Base-by-base conservation (phyloP, 768 basidiomycete genomes). In the Stropharia rugosoannulata region DNA sequence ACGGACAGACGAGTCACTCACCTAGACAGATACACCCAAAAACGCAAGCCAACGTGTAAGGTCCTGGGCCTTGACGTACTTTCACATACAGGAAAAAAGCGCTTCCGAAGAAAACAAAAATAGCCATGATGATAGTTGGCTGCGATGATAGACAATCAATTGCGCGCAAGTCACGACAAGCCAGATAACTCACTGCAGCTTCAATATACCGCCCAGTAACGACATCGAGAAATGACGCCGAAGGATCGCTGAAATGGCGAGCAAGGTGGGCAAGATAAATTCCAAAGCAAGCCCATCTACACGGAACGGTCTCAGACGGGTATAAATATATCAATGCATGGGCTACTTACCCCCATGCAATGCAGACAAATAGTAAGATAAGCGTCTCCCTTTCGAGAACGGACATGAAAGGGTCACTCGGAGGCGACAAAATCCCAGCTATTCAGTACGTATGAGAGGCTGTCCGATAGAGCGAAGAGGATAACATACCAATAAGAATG, bases 351-450 rank as follows among this genome's bases (percentile, higher is more conserved):
- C 80, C 87, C 86, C 86, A 90, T 25, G 76, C 74, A 8, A 75
- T 16, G 1, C 72, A 59, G 0, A 78, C 78, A 44, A 84, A 82
- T 0, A 74, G 16, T 5, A 88, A 56, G 36, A 85, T 80, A 5
- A 80, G 71, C 8, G 80, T 42, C 62, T 90, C 87, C 1, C 86
- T 82, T 63, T 90, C 88, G 12, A 88, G 64, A 3, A 86, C 85
- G 4, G 78, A 73, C n/a, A 87, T 70, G 62, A 90, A 88, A 0
- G 87, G 85, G 51, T 87, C 87, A 18, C 64, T 72, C 0, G 89
- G 87, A 1, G 89, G 85, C 3, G 85, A 86, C 3, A 91, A 60
- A 59, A 90, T 81, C 0, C 83, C 71, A 3, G 81, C 88, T 88
- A 51, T 12, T 27, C 35, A 52, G 10, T 13, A 46, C n/a, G 16